phyloP scores from a whole-genome alignment of 108 stramenopile species.

The Skeletonema tropicum region DNA sequence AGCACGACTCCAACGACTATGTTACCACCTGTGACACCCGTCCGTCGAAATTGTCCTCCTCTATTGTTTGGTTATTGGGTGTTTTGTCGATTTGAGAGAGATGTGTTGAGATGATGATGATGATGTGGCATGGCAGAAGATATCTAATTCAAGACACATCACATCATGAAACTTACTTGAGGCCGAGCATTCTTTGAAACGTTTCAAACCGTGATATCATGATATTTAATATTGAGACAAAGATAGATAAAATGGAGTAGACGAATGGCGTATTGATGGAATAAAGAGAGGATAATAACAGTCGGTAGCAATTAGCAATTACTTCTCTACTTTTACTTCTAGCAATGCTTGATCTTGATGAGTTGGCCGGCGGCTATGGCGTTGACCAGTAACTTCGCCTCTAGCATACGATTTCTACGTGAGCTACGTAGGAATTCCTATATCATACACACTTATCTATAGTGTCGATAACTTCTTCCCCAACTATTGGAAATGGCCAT shows the following conservation, averaged over 20 bases:
- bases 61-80: slow-evolving; percentile 13
- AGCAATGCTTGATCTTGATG: too few species aligned
- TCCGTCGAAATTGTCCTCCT: slow-evolving; percentile 45
- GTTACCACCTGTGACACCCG: slow-evolving; percentile 36
- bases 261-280: too few species aligned
- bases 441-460: too few species aligned
- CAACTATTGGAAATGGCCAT: too few species aligned
- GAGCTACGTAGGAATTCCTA: too few species aligned
- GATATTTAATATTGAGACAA: background rate
- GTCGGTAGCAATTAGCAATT: too few species aligned
- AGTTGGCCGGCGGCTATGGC: too few species aligned
- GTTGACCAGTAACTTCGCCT: too few species aligned
- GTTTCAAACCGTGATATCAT: slow-evolving; percentile 36
- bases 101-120: background rate
- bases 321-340: too few species aligned
- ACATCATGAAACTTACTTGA: slow-evolving; percentile 23
- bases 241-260: background rate
- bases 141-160: background rate
- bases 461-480: too few species aligned
- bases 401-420: too few species aligned
- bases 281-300: too few species aligned
- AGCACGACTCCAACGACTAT: slow-evolving; percentile 37
- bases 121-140: background rate
- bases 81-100: background rate
- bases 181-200: slow-evolving; percentile 24